phyloP scores from a whole-genome alignment of 2,329 filamentous ascomycete genomes.

The Sporothrix dimorphospora region DNA sequence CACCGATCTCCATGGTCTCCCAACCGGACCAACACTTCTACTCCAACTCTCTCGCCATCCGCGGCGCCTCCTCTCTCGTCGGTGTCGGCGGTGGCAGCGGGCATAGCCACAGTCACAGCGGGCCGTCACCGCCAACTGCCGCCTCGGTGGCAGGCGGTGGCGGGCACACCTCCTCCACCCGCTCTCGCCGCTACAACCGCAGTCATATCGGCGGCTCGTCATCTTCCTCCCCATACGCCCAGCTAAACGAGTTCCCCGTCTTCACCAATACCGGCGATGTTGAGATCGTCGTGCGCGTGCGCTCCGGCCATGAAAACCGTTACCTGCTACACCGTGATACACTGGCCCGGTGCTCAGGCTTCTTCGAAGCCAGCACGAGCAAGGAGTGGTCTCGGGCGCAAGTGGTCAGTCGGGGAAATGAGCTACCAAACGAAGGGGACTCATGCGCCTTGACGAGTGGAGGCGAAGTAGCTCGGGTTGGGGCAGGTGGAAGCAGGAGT shows the following conservation, averaged over 20 bases:
- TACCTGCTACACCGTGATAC: constrained; percentile 89
- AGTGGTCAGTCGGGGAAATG: constrained; percentile 1
- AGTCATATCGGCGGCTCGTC: constrained; percentile 76
- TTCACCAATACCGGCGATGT: constrained; percentile 92
- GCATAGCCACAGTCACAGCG: constrained; percentile 33
- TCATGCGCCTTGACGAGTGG: constrained; percentile 31
- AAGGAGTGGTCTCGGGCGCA: constrained; percentile 70
- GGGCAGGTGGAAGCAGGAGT: constrained; percentile 47
- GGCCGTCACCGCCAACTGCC: constrained; percentile 32
- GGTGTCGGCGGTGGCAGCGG: constrained; percentile 31
- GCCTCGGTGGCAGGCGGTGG: constrained; percentile 25
- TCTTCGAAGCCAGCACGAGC: constrained; percentile 86
- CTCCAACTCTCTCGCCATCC: constrained; percentile 41
- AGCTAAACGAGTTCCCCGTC: constrained; percentile 89
- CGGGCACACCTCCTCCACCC: constrained; percentile 28
- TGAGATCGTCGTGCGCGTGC: constrained; percentile 74
- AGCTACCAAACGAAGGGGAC: neutral
- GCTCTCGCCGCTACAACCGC: constrained; percentile 64
- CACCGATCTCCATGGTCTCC: constrained; percentile 40
- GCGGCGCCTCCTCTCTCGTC: constrained; percentile 42
- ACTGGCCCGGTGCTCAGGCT: constrained; percentile 85
- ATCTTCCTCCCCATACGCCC: constrained; percentile 50
- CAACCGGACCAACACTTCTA: constrained; percentile 39
- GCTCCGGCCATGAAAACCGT: constrained; percentile 72
- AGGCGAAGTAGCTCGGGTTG: constrained; percentile 58